A percentile compares a stretch with the other conserved stretches of the same genome.
Evolutionary conservation across 2,329 filamentous ascomycete genomes (phyloP).

Genomic region (Boeremia exigua): DNA sequence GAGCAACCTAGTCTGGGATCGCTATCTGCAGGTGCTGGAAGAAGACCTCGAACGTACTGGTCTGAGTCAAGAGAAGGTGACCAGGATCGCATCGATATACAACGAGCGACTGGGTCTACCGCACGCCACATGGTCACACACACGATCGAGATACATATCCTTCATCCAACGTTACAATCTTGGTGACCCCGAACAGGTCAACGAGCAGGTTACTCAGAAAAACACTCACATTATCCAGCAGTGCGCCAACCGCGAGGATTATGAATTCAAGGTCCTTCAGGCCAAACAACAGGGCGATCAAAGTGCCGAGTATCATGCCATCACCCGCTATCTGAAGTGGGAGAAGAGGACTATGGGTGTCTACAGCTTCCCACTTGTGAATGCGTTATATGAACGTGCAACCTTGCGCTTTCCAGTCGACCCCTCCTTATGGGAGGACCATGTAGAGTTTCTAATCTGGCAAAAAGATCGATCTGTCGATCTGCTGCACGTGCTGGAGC

Average conservation of each 20-base stretch:
- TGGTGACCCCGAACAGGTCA: constrained; percentile 73
- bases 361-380: constrained; percentile 61
- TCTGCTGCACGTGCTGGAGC: constrained; percentile 74
- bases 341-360: constrained; percentile 69
- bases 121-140: constrained; percentile 76
- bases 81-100: constrained; percentile 72
- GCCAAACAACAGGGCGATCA: constrained; percentile 64
- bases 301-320: constrained; percentile 61
- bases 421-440: constrained; percentile 81
- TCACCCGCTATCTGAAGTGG: constrained; percentile 80
- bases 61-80: constrained; percentile 61
- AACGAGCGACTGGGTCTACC: constrained; percentile 73
- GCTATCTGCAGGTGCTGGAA: constrained; percentile 75
- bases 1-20: constrained; percentile 80
- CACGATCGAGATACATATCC: constrained; percentile 74
- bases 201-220: constrained; percentile 70
- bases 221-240: constrained; percentile 69
- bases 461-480: constrained; percentile 53
- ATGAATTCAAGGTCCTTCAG: constrained; percentile 69
- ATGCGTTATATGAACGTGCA: constrained; percentile 77
- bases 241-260: constrained; percentile 68
- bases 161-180: constrained; percentile 76
- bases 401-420: constrained; percentile 75
- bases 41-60: constrained; percentile 67
- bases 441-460: constrained; percentile 73